Percentiles rank a stretch among this genome's conserved stretches.
Conservation (phyloP, 1,284 basidiomycete genomes). For the Hypsizygus ulmarius region DNA sequence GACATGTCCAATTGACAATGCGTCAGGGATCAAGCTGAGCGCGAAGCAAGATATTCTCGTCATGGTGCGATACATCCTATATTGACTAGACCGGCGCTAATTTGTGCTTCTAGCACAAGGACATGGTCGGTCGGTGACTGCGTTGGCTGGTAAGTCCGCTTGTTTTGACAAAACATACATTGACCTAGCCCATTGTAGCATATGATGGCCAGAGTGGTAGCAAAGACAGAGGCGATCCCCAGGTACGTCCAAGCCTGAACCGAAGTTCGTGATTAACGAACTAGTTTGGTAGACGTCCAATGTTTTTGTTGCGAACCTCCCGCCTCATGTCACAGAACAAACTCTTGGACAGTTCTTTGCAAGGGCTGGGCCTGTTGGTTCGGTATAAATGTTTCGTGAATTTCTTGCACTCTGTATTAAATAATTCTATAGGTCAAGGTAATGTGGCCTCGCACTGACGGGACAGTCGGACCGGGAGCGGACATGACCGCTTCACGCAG, state of each 20-base stretch:
- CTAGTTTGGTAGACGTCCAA: constrained; percentile 74
- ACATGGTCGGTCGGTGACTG: constrained; percentile 73
- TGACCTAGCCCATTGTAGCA: constrained; percentile 38
- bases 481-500: constrained; percentile 72
- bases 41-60: constrained; percentile 80
- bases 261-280: constrained; percentile 1
- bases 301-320: constrained; percentile 90
- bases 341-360: constrained; percentile 86
- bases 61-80: constrained; percentile 49
- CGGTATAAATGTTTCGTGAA: constrained; percentile 39
- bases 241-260: constrained; percentile 39
- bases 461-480: constrained; percentile 60
- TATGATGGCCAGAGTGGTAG: constrained; percentile 88
- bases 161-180: not conserved
- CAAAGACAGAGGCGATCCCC: constrained; percentile 81
- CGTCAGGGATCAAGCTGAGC: constrained; percentile 81
- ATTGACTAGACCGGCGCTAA: constrained; percentile 1
- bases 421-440: constrained; percentile 70
- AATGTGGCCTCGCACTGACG: constrained; percentile 88
- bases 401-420: constrained; percentile 3
- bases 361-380: constrained; percentile 65
- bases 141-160: constrained; percentile 68
- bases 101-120: constrained; percentile 37
- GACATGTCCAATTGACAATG: not conserved
- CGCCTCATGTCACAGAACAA: constrained; percentile 80